These are phyloP conservation scores for Nicotiana knightiana DNA, from an alignment of 257 asterid genomes.

Conservation along the genomic window DNA sequence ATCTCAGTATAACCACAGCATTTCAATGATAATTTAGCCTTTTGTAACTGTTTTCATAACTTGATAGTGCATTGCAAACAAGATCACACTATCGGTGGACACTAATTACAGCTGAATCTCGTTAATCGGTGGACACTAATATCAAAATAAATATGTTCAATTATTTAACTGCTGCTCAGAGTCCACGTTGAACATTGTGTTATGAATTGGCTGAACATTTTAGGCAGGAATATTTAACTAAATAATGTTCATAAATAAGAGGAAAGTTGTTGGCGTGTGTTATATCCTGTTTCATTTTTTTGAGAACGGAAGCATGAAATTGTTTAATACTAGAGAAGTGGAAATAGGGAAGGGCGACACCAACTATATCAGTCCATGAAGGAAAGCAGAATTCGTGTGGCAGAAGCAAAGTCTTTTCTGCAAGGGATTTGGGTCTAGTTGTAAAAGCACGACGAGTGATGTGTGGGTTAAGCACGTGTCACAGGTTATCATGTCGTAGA, in stretches of 20 bases:
- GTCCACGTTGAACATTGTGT: not conserved
- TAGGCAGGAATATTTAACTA: not conserved
- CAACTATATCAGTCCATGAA: not conserved
- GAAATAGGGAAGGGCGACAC: not conserved
- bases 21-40: not conserved
- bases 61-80: not conserved
- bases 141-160: not conserved
- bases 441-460: not conserved
- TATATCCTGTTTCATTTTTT: not conserved
- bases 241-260: not conserved
- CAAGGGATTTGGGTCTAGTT: not conserved
- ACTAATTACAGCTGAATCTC: not conserved
- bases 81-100: not conserved
- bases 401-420: not conserved
- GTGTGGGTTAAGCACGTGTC: not conserved
- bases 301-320: not conserved
- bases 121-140: not conserved
- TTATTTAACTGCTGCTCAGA: not conserved
- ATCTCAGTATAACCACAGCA: not conserved
- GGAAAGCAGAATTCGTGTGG: not conserved
- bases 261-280: not conserved
- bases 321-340: not conserved
- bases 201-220: not conserved
- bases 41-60: not conserved
- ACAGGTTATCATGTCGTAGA: not conserved